Base-by-base conservation (phyloP, 805 yeast species). In the Candida incommunis region DNA sequence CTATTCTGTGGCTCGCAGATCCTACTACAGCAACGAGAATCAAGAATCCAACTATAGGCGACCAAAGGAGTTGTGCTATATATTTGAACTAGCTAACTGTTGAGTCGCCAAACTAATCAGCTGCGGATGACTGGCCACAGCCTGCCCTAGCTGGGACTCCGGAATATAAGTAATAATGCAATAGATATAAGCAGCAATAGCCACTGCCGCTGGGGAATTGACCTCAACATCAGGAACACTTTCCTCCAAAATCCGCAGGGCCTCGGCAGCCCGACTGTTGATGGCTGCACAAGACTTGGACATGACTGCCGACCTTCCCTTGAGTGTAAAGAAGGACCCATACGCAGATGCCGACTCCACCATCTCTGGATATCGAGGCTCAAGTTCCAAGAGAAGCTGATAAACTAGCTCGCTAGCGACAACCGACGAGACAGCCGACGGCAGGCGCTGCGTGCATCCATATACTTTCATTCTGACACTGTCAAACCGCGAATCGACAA, bases 1-100 rank as follows among this genome's bases (percentile, higher is more conserved):
- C 67, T 80, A 25, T 90, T 88, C 66, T 90, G 97, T 63, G 97
- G 96, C 3, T 78, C 77, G 53, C 97, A 90, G 64, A 75, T 86
- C 20, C 65, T 72, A 54, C 80, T 53, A 69, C 78, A 59, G 58
- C 74, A 70, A 53, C 78, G 79, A 60, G 80, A 80, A 57, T 71
- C 73, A 44, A 69, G 86, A 51, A 82, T 86, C 51, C 79, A 74
- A 45, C 57, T 79, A 41, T 31, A n/a, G n/a, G n/a, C n/a, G n/a
- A n/a, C n/a, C n/a, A n/a, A n/a, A n/a, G n/a, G n/a, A n/a, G n/a
- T n/a, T n/a, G n/a, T n/a, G n/a, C n/a, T n/a, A n/a, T n/a, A 31
- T 11, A 7, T 31, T n/a, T n/a, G n/a, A 16, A 4, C 37, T n/a
- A n/a, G 37, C 37, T 13, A 31, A 5, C 37, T 9, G 37, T 18